Percentiles rank a stretch among this genome's conserved stretches.
Evolutionary conservation across 83 land plant genomes (phyloP).

Genomic region (Thuja plicata): DNA sequence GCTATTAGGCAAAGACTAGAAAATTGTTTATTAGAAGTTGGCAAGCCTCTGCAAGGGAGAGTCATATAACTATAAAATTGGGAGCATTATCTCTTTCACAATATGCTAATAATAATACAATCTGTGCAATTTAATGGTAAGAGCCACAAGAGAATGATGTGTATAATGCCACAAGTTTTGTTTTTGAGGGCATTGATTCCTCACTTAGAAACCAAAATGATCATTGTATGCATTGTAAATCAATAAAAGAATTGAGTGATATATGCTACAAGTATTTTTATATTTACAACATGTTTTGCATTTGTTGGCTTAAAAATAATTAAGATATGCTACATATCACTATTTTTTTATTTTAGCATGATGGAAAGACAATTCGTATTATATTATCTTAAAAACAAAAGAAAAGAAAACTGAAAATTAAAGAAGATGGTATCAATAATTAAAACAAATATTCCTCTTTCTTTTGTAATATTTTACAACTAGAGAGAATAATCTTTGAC

Average conservation of each 20-base stretch:
- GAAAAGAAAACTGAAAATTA: no score
- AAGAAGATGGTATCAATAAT: no score
- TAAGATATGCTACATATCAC: no score
- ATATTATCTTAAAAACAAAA: no score
- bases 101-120: conserved; percentile 27
- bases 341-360: no score
- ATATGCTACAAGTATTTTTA: not conserved
- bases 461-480: no score
- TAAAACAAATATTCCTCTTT: no score
- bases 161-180: conserved; percentile 22
- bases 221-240: conserved; percentile 34
- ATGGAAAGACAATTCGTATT: no score
- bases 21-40: conserved; percentile 34
- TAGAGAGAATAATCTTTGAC: no score
- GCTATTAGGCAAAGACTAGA: conserved; percentile 28
- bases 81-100: conserved; percentile 19
- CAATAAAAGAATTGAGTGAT: conserved; percentile 45
- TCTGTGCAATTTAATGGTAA: conserved; percentile 23
- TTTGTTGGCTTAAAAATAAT: no score
- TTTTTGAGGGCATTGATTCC: conserved; percentile 27
- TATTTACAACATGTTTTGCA: no score
- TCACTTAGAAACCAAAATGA: conserved; percentile 16
- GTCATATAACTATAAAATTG: conserved; percentile 3
- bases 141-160: conserved; percentile 31
- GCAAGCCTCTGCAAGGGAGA: conserved; percentile 35